Percentiles rank a stretch among this genome's conserved stretches.
phyloP scores from a whole-genome alignment of 1,284 basidiomycete genomes.

The Melampsora occidentalis region DNA sequence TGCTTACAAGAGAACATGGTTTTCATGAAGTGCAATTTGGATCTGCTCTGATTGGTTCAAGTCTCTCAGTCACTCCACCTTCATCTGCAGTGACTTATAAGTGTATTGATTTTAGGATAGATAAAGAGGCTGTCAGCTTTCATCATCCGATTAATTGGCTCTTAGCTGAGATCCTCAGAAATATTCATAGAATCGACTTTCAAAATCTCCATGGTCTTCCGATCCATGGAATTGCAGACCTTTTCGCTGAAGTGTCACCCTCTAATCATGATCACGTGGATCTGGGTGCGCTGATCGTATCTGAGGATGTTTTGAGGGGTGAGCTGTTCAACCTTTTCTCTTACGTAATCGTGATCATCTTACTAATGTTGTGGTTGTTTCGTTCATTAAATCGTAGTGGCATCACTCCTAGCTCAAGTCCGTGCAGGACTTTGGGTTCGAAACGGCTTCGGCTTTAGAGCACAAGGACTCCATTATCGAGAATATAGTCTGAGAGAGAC shows the following conservation, averaged over 20 bases:
- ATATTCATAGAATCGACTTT: constrained; percentile 58
- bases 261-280: constrained; percentile 17
- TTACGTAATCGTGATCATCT: background rate
- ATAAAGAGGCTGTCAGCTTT: constrained; percentile 75
- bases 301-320: constrained; percentile 38
- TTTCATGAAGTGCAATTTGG: constrained; percentile 69
- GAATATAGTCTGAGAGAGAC: constrained; percentile 92
- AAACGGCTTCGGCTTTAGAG: constrained; percentile 91
- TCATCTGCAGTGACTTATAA: constrained; percentile 48
- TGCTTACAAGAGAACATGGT: constrained; percentile 54
- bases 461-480: constrained; percentile 93
- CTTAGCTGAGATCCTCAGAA: constrained; percentile 81
- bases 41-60: constrained; percentile 58
- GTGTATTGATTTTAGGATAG: constrained; percentile 46
- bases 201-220: constrained; percentile 59
- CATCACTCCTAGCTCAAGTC: constrained; percentile 88
- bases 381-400: constrained; percentile 58
- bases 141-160: constrained; percentile 93
- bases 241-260: constrained; percentile 18
- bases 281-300: constrained; percentile 18
- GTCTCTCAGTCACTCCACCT: background rate
- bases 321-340: background rate
- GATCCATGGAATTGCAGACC: constrained; percentile 30
- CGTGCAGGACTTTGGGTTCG: constrained; percentile 94
- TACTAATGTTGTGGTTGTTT: background rate